These are phyloP conservation scores for Penicillium dipodomyicola DNA, from an alignment of 495 filamentous ascomycete genomes.

Conservation along the genomic window DNA sequence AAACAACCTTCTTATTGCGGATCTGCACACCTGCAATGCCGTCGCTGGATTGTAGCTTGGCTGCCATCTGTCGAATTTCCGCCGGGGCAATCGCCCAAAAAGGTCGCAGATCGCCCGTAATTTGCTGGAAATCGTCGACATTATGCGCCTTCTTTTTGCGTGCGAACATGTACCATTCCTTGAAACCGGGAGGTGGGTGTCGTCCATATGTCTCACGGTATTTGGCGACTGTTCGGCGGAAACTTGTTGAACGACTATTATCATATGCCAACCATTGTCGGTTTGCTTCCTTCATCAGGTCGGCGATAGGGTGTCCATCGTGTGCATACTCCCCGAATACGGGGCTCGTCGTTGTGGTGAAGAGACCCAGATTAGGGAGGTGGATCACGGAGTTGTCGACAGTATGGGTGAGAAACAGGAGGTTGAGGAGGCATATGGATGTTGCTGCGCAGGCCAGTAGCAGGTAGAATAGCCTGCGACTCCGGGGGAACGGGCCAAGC, in stretches of 20 bases:
- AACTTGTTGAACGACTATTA: conserved; percentile 20
- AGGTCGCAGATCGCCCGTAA: conserved; percentile 66
- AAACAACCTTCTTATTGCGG: conserved; percentile 51
- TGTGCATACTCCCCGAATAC: conserved; percentile 14
- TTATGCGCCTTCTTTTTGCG: conserved; percentile 56
- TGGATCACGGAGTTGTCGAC: conserved; percentile 13
- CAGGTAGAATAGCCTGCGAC: conserved; percentile 19
- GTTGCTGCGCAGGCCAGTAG: conserved; percentile 13
- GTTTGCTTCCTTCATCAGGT: conserved; percentile 21
- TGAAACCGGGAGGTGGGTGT: conserved; percentile 72
- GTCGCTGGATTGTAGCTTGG: conserved; percentile 44
- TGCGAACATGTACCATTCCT: conserved; percentile 67
- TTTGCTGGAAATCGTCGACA: conserved; percentile 72
- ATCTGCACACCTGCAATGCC: conserved; percentile 58
- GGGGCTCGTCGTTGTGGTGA: conserved; percentile 4
- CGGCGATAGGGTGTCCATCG: conserved; percentile 21
- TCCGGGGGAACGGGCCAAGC: conserved; percentile 18
- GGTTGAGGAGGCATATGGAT: conserved; percentile 17
- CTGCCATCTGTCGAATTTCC: conserved; percentile 51
- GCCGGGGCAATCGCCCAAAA: conserved; percentile 64
- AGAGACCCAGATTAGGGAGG: conserved; percentile 10
- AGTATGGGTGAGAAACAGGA: conserved; percentile 14
- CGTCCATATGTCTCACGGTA: conserved; percentile 63
- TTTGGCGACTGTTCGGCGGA: conserved; percentile 56
- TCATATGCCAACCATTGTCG: conserved; percentile 19